A percentile compares a stretch with the other conserved stretches of the same genome.
phyloP scores from a whole-genome alignment of 495 filamentous ascomycete genomes.

The Jackrogersella minutella region DNA sequence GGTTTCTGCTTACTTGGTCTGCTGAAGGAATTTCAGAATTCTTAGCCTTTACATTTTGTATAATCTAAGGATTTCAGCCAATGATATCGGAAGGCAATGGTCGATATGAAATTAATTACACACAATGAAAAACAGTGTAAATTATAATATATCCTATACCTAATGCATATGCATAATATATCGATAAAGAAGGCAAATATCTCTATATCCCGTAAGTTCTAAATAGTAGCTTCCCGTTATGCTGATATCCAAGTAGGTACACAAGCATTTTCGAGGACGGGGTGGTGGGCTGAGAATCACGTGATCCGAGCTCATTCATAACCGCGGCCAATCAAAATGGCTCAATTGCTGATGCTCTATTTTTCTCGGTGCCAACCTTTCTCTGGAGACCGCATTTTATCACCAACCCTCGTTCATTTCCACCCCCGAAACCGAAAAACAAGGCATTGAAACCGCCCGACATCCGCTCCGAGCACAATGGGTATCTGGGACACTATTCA shows the following conservation, averaged over 20 bases:
- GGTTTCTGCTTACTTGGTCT: neutral
- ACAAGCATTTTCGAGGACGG: neutral
- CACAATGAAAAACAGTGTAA: too few relatives aligned
- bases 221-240: neutral
- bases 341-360: constrained; percentile 55
- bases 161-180: too few relatives aligned
- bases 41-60: neutral
- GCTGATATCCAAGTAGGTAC: neutral
- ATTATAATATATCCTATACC: too few relatives aligned
- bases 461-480: constrained; percentile 53
- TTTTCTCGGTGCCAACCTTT: constrained; percentile 49
- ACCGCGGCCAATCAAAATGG: constrained; percentile 51
- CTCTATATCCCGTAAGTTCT: constrained; percentile 15
- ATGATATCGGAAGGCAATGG: neutral
- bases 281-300: constrained; percentile 32
- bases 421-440: constrained; percentile 32
- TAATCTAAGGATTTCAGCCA: neutral
- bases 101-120: neutral
- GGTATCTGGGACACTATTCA: constrained; percentile 64
- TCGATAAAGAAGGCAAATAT: constrained; percentile 4
- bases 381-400: constrained; percentile 41
- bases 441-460: constrained; percentile 53
- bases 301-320: constrained; percentile 32
- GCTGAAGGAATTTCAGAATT: neutral
- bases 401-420: constrained; percentile 44